These are phyloP conservation scores for Saprolegnia parasitica DNA, from an alignment of 352 stramenopile genomes.

Conservation along the genomic window DNA sequence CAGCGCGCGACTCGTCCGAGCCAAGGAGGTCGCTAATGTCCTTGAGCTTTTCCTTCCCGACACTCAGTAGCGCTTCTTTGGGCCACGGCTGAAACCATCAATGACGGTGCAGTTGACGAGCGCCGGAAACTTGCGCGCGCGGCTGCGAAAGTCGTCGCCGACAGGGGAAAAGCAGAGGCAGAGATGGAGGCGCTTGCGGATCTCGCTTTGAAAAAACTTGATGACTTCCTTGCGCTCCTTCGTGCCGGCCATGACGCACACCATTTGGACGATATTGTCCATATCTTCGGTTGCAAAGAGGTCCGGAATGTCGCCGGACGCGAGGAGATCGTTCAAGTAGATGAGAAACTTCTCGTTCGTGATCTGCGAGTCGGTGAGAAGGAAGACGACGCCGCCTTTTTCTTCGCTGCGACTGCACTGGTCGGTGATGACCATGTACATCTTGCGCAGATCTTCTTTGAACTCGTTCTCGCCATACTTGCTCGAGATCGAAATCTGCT, in stretches of 20 bases:
- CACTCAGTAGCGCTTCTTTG: slow-evolving; percentile 88
- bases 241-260: slow-evolving; percentile 59
- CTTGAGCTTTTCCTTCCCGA: slow-evolving; percentile 85
- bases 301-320: slow-evolving; percentile 91
- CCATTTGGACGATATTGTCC: slow-evolving; percentile 89
- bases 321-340: slow-evolving; percentile 94
- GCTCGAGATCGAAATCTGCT: slow-evolving; percentile 92
- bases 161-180: slow-evolving; percentile 94
- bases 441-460: slow-evolving; percentile 94
- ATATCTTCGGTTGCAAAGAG: slow-evolving; percentile 93
- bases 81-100: slow-evolving; percentile 93
- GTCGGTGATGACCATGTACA: slow-evolving; percentile 92
- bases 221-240: slow-evolving; percentile 91
- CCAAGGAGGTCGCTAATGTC: slow-evolving; percentile 82
- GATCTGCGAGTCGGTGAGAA: slow-evolving; percentile 94
- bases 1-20: slow-evolving; percentile 61
- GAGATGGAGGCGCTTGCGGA: slow-evolving; percentile 93
- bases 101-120: slow-evolving; percentile 96
- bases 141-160: slow-evolving; percentile 92
- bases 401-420: slow-evolving; percentile 83
- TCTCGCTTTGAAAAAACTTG: slow-evolving; percentile 93
- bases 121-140: slow-evolving; percentile 92
- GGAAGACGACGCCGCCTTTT: slow-evolving; percentile 88
- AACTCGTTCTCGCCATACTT: slow-evolving; percentile 95
- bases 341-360: slow-evolving; percentile 97